Base-by-base conservation (phyloP, 148 eudicot genomes). In the Pouteria glomerata region DNA sequence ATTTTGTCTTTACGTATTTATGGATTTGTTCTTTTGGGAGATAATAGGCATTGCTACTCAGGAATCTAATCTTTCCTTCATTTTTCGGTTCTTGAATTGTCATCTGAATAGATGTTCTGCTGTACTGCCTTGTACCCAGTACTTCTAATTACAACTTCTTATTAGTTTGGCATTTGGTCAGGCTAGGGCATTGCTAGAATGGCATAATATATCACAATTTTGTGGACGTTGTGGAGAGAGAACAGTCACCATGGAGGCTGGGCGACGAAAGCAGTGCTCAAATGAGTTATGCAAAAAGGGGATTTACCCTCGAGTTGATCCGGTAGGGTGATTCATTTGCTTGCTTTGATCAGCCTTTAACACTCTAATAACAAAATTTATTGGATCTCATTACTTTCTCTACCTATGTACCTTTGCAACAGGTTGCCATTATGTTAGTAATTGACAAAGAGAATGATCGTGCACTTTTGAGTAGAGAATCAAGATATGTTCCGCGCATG, bases 371-470 rank as follows among this genome's bases (percentile, higher is more conserved):
- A 6, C n/a, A n/a, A n/a, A n/a, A n/a, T n/a, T n/a, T n/a, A 31
- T 5, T 66, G 3, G 51, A 44, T 61, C 10, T 19, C 8, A 6
- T 65, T 12, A 18, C n/a, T 62, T 73, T 57, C 56, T 39, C 34
- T 68, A 8, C 31, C 13, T 11, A 61, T 11, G 27, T 61, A 27
- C 67, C 55, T 47, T 66, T 60, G 42, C 34, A 65, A 77, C 93
- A 94, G 98, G 97, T 95, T 71, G 98, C 86, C 70, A 95, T 95
- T 76, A 91, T 91, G 98, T 80, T 95, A 59, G 96, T 95, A 51
- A 89, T 95, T 19, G 98, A 95, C 68, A 89, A 75, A 80, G 90
- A 95, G 60, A 95, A 91, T 70, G 98, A 95, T 72, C 88, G 96
- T 67, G 97, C 86, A 62, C 83, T 95, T 61, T 73, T 95, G 73